Percentiles rank a stretch among this genome's conserved stretches.
phyloP scores from a whole-genome alignment of 768 basidiomycete genomes.

The Fomitopsis pulvina region DNA sequence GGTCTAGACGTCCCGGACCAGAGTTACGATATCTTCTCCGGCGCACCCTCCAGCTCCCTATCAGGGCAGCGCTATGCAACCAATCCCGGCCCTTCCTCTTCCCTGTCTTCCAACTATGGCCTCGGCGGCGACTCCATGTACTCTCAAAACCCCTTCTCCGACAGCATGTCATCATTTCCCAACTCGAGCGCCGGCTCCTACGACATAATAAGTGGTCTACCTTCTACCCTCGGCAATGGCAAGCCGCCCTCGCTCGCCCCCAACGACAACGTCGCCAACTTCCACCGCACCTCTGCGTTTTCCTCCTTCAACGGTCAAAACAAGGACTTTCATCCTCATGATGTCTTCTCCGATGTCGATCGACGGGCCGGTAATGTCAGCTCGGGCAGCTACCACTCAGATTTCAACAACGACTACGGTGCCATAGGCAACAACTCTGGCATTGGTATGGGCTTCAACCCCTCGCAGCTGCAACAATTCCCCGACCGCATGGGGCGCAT shows the following conservation, averaged over 20 bases:
- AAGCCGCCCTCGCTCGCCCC: conserved; percentile 75
- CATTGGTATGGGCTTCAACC: conserved; percentile 33
- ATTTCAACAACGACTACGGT: conserved; percentile 58
- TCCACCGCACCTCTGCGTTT: conserved; percentile 52
- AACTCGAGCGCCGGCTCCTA: conserved; percentile 48
- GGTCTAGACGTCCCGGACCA: conserved; percentile 52
- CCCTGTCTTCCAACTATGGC: conserved; percentile 49
- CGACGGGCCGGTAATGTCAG: conserved; percentile 45
- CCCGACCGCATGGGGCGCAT: conserved; percentile 33
- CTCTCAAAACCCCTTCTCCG: conserved; percentile 50
- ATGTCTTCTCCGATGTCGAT: conserved; percentile 55
- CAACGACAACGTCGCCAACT: conserved; percentile 50
- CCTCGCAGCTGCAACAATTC: conserved; percentile 49
- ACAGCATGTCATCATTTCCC: conserved; percentile 53
- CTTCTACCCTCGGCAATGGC: conserved; percentile 63
- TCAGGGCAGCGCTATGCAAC: conserved; percentile 59
- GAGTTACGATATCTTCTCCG: conserved; percentile 60
- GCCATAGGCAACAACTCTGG: conserved; percentile 40
- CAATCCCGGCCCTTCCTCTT: conserved; percentile 67
- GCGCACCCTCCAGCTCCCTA: conserved; percentile 36
- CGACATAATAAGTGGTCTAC: conserved; percentile 56
- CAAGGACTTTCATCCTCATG: conserved; percentile 52
- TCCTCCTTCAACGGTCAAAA: conserved; percentile 28
- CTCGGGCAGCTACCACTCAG: conserved; percentile 43
- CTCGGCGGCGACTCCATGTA: conserved; percentile 55